Base-by-base conservation (phyloP, 2,329 filamentous ascomycete species). In the Microdochium bolleyi region DNA sequence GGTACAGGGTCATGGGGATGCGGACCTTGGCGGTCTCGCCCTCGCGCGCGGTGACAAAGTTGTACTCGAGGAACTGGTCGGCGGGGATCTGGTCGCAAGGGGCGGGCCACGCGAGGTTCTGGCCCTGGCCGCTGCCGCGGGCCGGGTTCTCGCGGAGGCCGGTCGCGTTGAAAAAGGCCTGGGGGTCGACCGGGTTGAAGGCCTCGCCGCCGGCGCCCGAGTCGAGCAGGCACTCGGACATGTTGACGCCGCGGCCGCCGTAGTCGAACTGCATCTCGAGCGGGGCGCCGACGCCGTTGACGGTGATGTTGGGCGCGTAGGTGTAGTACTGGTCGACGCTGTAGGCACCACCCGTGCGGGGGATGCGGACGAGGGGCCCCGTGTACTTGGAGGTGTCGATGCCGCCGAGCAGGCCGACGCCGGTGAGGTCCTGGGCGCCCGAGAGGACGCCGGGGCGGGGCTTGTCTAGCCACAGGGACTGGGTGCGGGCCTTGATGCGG, bases 381-480 rank as follows among this genome's bases (percentile, higher is more conserved):
- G 55, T 55, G 56, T 61, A 68, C 55, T 70, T 70, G 32, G 62
- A 62, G 2, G 54, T 58, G 50, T 67, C 65, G 49, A 69, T 59
- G n/a, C 62, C 66, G 48, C 67, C 66, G 53, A 68, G 63, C 3
- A 70, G 56, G 2, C 59, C 60, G 21, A 61, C 62, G 49, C 67
- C 67, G 0, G 58, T 62, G 50, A 60, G 63, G n/a, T 10, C 13
- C n/a, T 24, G n/a, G n/a, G n/a, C 41, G 21, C 34, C 34, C 11
- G 61, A 61, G 14, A 55, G 49, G 16, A 56, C 48, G 30, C 57
- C 57, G 3, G 52, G 53, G 7, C 62, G 59, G 10, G 60, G 55
- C 50, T 61, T 56, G 51, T 69, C 64, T 55, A 69, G 67, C 66
- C 67, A 70, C 59, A 68, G 62, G 4, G 56, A 56, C 58, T 65